Percentiles rank a stretch among this genome's conserved stretches.
These are phyloP conservation scores for Favolaschia claudopus DNA, from an alignment of 768 basidiomycete species.

Conservation along the genomic window DNA sequence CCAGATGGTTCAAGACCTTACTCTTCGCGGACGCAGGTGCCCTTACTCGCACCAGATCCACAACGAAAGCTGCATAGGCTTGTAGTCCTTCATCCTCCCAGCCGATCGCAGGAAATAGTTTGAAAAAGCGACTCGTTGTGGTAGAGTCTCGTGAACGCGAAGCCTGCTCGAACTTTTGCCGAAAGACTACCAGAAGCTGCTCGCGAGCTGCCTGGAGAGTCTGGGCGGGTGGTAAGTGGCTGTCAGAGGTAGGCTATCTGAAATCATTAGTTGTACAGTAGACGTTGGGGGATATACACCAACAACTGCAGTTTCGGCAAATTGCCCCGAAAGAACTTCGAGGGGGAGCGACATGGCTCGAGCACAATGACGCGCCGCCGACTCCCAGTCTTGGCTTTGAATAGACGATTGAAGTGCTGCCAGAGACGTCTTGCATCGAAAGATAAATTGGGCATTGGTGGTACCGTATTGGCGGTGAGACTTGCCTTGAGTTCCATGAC, in stretches of 20 bases:
- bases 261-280: constrained; percentile 20
- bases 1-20: constrained; percentile 40
- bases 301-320: constrained; percentile 89
- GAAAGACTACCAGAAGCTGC: constrained; percentile 79
- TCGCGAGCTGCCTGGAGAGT: constrained; percentile 80
- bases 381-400: constrained; percentile 91
- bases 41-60: constrained; percentile 84
- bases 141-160: constrained; percentile 83
- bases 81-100: constrained; percentile 93
- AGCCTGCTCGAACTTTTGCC: constrained; percentile 81
- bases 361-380: constrained; percentile 89
- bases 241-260: constrained; percentile 86
- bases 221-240: constrained; percentile 85
- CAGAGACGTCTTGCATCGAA: constrained; percentile 45
- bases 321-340: constrained; percentile 81
- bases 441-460: constrained; percentile 9
- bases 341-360: constrained; percentile 86
- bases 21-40: constrained; percentile 85
- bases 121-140: constrained; percentile 93
- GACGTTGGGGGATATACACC: constrained; percentile 34
- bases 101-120: constrained; percentile 94
- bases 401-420: constrained; percentile 73
- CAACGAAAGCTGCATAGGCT: constrained; percentile 92
- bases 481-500: constrained; percentile 94
- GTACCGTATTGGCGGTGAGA: not conserved